Evolutionary conservation across 2,329 filamentous ascomycete genomes (phyloP).

Genomic region (Phialophora tarda): DNA sequence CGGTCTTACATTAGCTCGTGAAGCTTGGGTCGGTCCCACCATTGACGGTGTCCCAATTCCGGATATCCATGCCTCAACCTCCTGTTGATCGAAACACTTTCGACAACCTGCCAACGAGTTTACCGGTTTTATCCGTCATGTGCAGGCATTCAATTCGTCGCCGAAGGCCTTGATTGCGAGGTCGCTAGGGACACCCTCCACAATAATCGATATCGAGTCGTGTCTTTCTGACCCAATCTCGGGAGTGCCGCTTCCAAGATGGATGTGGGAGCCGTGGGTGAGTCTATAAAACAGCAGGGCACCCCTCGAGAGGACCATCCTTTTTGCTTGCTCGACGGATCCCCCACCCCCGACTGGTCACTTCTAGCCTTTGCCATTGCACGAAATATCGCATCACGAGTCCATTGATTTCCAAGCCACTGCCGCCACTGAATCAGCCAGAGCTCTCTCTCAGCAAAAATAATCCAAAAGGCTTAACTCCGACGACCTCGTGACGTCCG

Average conservation of each 20-base stretch:
- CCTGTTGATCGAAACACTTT: conserved; percentile 20
- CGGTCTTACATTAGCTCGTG: conserved; percentile 21
- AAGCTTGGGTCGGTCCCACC: conserved; percentile 18
- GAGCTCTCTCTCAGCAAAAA: background rate
- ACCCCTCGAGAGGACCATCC: conserved; percentile 11
- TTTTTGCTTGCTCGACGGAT: conserved; percentile 5
- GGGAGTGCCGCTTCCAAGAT: conserved; percentile 3
- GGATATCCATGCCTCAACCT: conserved; percentile 15
- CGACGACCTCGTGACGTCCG: conserved; percentile 28
- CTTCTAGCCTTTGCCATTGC: conserved; percentile 7
- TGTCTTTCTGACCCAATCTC: conserved; percentile 23
- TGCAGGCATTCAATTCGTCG: conserved; percentile 28
- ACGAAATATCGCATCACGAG: conserved; percentile 12
- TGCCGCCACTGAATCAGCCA: conserved; percentile 18
- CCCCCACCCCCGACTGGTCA: background rate
- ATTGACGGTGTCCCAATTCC: conserved; percentile 24
- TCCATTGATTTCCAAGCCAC: conserved; percentile 15
- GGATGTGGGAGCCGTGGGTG: conserved; percentile 4
- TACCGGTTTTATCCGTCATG: conserved; percentile 33
- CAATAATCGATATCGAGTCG: conserved; percentile 18
- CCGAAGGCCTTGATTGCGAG: conserved; percentile 2
- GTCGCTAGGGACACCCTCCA: background rate
- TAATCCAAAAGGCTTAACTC: conserved; percentile 14
- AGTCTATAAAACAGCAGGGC: conserved; percentile 28
- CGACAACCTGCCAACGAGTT: conserved; percentile 3